These are phyloP conservation scores for Mycena indigotica DNA, from an alignment of 768 basidiomycete species.

Conservation along the genomic window DNA sequence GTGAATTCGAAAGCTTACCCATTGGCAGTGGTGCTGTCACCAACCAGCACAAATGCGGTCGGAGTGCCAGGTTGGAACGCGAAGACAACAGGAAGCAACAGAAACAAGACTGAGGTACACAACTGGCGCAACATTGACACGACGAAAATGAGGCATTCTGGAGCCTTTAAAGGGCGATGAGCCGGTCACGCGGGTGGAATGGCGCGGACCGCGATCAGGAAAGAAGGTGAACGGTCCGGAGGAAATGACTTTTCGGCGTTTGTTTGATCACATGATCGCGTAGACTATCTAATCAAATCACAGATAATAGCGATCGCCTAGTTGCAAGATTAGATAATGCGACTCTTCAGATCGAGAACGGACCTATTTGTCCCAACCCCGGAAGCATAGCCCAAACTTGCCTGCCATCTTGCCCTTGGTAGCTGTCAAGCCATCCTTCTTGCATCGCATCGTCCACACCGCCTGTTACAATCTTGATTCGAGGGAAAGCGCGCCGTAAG, in stretches of 20 bases:
- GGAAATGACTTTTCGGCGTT: no score
- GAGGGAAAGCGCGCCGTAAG: conserved; percentile 81
- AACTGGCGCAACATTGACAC: conserved; percentile 8
- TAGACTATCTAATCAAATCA: conserved; percentile 14
- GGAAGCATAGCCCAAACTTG: conserved; percentile 86
- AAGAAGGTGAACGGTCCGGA: conserved; percentile 3
- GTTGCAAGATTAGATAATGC: conserved; percentile 3
- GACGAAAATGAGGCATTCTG: neutral
- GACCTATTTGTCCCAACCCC: conserved; percentile 88
- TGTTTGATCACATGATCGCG: neutral
- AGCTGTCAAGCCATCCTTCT: conserved; percentile 71
- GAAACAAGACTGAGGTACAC: neutral
- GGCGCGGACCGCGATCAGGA: neutral
- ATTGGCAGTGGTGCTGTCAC: conserved; percentile 45
- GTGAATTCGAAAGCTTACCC: no score
- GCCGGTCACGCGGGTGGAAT: conserved; percentile 6
- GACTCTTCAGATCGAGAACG: conserved; percentile 25
- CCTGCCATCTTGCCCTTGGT: conserved; percentile 53
- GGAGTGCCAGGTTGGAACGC: conserved; percentile 1
- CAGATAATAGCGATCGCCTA: conserved; percentile 48
- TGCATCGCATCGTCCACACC: conserved; percentile 78
- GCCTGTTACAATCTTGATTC: conserved; percentile 81
- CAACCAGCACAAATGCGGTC: conserved; percentile 43
- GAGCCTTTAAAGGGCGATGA: neutral
- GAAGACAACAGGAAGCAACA: conserved; percentile 4